Percentiles rank a stretch among this genome's conserved stretches.
Conservation (phyloP, 2,329 filamentous ascomycete species). For the Chrysoporthe cubensis region DNA sequence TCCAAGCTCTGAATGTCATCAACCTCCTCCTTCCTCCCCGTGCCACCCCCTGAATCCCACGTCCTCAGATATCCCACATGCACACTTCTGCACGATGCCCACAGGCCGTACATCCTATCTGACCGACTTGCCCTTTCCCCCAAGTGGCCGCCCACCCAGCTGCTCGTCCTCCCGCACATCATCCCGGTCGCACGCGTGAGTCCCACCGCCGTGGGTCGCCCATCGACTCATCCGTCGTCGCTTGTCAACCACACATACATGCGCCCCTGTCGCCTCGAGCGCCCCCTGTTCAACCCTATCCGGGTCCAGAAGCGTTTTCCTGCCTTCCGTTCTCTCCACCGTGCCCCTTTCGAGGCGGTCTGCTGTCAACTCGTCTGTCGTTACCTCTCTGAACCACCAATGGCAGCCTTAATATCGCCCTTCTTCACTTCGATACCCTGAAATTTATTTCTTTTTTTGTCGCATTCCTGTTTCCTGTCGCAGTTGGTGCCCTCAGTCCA, state of each 20-base stretch:
- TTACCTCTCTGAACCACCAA: constrained; percentile 23
- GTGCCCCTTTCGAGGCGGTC: constrained; percentile 30
- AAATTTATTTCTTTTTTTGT: not conserved
- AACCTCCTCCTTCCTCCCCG: constrained; percentile 2
- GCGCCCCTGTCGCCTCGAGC: constrained; percentile 25
- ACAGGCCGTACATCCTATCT: constrained; percentile 15
- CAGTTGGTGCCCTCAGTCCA: not conserved
- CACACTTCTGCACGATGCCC: constrained; percentile 9
- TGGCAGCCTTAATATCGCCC: constrained; percentile 14
- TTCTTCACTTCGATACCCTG: constrained; percentile 12
- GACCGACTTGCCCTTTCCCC: constrained; percentile 23
- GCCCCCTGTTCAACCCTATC: constrained; percentile 26
- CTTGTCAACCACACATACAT: constrained; percentile 26
- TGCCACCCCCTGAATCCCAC: constrained; percentile 5
- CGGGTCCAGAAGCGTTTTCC: constrained; percentile 27
- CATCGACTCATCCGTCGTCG: constrained; percentile 27
- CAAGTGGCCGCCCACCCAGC: constrained; percentile 14
- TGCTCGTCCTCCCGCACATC: constrained; percentile 20
- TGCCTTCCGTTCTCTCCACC: constrained; percentile 24
- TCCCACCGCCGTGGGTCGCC: constrained; percentile 30
- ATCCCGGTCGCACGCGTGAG: constrained; percentile 30
- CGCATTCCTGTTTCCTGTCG: constrained; percentile 7
- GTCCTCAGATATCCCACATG: constrained; percentile 3
- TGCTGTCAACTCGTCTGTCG: constrained; percentile 24
- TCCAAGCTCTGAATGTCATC: constrained; percentile 1